Base-by-base conservation (phyloP, 75 land plant species). In the Picea sitchensis region DNA sequence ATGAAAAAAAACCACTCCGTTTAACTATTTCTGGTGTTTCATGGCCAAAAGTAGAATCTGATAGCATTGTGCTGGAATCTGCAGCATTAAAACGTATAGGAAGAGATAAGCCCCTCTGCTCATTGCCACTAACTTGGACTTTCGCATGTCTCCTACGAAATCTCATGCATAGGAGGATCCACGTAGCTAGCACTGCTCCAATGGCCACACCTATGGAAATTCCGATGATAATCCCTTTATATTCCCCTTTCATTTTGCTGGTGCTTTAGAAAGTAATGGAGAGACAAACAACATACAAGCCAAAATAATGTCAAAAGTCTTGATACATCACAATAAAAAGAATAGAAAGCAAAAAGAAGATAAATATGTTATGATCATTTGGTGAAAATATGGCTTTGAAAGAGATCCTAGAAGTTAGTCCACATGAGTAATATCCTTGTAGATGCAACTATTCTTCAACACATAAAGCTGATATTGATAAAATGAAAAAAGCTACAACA, bases 191-290 rank as follows among this genome's bases (percentile, higher is more conserved):
- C 58, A 86, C 71, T 14, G 92, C 79, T 8, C 99, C 96, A 65
- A 94, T 90, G 20, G 87, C 78, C 9, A 95, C 91, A 14, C 98
- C 99, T 58, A 93, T 87, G 3, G 94, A 88, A 23, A 97, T 88
- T 38, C 99, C 99, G 65, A 97, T 79, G 18, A 97, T 90, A 79
- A 97, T 79, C 14, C 87, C 90, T 58, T 77, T 58, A 56, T 91
- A 82, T 32, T 73, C 79, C 1, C 79, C 87, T 73, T 79, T 83
- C 93, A 88, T 91, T 77, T 84, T 69, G 20, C 51, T 18, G n/a
- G 51, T 38, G 21, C 51, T 69, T 69, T 41, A 36, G n/a, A 69
- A 17, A 69, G 41, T 18, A 17, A 69, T 34, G 41, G 41, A 1
- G 73, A 1, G 17, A 51, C 47, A 5, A 69, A 65, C 34, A 38